Conservation (phyloP, 1,284 basidiomycete species). For the Microbotryomycetes sp. region DNA sequence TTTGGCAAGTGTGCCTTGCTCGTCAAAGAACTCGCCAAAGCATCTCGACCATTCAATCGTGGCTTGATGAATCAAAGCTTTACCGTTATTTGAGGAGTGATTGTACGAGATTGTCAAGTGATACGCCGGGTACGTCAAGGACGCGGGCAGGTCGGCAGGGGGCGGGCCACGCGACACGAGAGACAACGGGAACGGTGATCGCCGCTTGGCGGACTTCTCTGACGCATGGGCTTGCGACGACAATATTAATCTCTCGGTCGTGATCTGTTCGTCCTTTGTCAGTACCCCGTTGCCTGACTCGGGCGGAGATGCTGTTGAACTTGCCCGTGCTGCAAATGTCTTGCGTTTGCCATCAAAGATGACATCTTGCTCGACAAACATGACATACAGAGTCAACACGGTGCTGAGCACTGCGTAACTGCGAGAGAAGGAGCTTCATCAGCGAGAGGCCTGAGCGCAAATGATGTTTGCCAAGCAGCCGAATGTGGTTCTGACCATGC, state of each 20-base stretch:
- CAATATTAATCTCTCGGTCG: slow-evolving; percentile 70
- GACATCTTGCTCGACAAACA: slow-evolving; percentile 69
- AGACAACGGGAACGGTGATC: slow-evolving; percentile 39
- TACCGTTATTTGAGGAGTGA: slow-evolving; percentile 66
- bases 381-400: slow-evolving; percentile 66
- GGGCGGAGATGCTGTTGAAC: slow-evolving; percentile 32
- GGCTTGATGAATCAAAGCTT: slow-evolving; percentile 42
- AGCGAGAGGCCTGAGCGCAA: not conserved
- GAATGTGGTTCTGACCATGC: slow-evolving; percentile 41
- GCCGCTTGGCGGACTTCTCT: slow-evolving; percentile 26
- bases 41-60: slow-evolving; percentile 2
- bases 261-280: slow-evolving; percentile 52
- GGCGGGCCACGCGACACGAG: slow-evolving; percentile 4
- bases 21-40: slow-evolving; percentile 33
- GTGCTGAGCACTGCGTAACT: slow-evolving; percentile 68
- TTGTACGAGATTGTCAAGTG: slow-evolving; percentile 58
- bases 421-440: slow-evolving; percentile 1
- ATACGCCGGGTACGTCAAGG: slow-evolving; percentile 52
- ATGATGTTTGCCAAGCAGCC: not conserved
- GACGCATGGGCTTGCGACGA: slow-evolving; percentile 58
- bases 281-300: slow-evolving; percentile 1
- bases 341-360: slow-evolving; percentile 77
- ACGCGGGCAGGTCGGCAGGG: slow-evolving; percentile 5
- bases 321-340: slow-evolving; percentile 68
- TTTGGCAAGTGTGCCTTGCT: slow-evolving; percentile 27